Evolutionary conservation across 371 early-diverging fungal species (phyloP).

Genomic region (Rhizomucor pusillus): DNA sequence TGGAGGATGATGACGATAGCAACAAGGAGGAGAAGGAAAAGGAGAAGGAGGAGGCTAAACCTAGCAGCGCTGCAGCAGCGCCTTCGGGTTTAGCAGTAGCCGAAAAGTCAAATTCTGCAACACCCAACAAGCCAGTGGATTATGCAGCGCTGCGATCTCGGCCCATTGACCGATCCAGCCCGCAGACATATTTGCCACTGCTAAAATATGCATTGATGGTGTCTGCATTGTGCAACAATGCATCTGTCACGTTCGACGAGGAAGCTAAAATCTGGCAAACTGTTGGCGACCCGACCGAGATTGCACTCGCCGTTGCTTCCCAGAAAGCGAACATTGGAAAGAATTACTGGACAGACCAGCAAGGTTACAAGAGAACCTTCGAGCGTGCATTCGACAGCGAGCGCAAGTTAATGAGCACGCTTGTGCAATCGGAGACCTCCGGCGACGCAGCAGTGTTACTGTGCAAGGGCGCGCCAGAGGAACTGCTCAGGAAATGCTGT

Average conservation of each 20-base stretch:
- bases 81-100: too few relatives aligned
- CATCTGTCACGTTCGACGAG: constrained; percentile 57
- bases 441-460: constrained; percentile 50
- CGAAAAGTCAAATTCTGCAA: neutral
- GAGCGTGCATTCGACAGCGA: constrained; percentile 79
- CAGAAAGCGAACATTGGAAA: constrained; percentile 49
- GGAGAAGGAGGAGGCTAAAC: too few relatives aligned
- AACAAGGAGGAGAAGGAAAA: neutral
- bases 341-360: constrained; percentile 22
- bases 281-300: constrained; percentile 84
- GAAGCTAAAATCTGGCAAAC: constrained; percentile 64
- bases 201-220: constrained; percentile 37
- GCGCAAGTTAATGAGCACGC: constrained; percentile 87
- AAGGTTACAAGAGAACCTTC: constrained; percentile 35
- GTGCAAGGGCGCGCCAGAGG: constrained; percentile 92
- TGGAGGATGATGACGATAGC: neutral
- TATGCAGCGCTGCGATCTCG: constrained; percentile 31
- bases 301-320: constrained; percentile 62
- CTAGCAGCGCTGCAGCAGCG: too few relatives aligned
- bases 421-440: constrained; percentile 40
- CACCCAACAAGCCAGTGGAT: constrained; percentile 7
- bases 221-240: constrained; percentile 67
- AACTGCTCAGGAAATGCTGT: constrained; percentile 68
- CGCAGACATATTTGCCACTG: constrained; percentile 27
- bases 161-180: constrained; percentile 29